phyloP scores from a whole-genome alignment of 2,329 filamentous ascomycete species.

The Aureobasidium vineae region DNA sequence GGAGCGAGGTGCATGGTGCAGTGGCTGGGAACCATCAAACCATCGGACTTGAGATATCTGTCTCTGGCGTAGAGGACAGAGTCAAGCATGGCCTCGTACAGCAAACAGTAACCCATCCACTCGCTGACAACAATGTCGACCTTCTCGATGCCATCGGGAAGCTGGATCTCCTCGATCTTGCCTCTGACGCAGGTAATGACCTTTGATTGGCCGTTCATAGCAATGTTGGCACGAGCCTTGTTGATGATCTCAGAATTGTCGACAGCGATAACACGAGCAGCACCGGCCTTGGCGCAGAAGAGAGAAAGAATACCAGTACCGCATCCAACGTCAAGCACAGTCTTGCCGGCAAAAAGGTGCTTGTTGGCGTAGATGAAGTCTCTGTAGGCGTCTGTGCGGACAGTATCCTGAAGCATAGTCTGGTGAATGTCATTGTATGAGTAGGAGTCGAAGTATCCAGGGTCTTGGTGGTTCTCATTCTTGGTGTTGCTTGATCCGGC shows the following conservation, averaged over 20 bases:
- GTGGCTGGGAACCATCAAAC: constrained; percentile 83
- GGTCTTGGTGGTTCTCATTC: constrained; percentile 31
- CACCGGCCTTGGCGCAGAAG: constrained; percentile 90
- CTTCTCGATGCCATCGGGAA: constrained; percentile 64
- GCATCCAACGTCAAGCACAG: constrained; percentile 88
- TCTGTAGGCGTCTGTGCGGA: constrained; percentile 87
- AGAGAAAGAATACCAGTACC: constrained; percentile 81
- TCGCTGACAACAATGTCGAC: constrained; percentile 96
- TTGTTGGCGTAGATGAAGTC: constrained; percentile 96
- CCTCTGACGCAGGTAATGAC: constrained; percentile 78
- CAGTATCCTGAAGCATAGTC: constrained; percentile 87
- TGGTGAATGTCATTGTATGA: constrained; percentile 71
- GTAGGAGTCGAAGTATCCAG: constrained; percentile 34
- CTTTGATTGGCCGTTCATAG: constrained; percentile 71
- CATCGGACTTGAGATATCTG: constrained; percentile 74
- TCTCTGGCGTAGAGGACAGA: constrained; percentile 87
- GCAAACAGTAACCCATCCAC: constrained; percentile 95
- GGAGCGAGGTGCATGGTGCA: constrained; percentile 81
- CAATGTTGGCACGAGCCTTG: constrained; percentile 81
- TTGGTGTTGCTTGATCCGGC: constrained; percentile 23
- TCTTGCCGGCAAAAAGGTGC: constrained; percentile 78
- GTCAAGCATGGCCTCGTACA: constrained; percentile 95
- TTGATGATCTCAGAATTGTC: constrained; percentile 90
- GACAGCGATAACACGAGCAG: constrained; percentile 81
- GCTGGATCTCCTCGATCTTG: constrained; percentile 77